A percentile compares a stretch with the other conserved stretches of the same genome.
These are phyloP conservation scores for Vickermania ingenoplastis DNA, from an alignment of 208 protist genomes.

Conservation along the genomic window DNA sequence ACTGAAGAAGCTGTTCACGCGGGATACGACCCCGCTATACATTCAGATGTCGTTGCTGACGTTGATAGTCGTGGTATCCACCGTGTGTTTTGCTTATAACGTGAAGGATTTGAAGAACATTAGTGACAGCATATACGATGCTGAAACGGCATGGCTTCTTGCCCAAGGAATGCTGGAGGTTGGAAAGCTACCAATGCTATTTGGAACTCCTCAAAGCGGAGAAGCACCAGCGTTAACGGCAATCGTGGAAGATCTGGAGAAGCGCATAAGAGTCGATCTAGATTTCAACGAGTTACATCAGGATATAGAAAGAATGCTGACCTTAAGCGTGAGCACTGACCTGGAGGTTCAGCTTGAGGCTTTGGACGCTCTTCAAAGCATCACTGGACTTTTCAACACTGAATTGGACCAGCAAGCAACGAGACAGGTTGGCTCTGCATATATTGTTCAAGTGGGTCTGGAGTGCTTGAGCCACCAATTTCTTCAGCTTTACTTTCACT, in stretches of 20 bases:
- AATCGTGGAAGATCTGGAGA: no score
- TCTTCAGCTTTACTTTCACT: not conserved
- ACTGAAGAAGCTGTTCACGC: not conserved
- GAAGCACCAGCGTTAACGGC: no score
- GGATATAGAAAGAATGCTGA: no score
- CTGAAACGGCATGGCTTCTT: not conserved
- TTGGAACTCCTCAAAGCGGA: no score
- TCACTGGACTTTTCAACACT: not conserved
- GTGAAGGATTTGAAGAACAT: not conserved
- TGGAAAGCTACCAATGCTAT: no score
- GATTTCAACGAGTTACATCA: no score
- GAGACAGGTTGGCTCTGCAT: no score
- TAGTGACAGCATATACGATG: not conserved
- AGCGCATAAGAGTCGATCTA: no score
- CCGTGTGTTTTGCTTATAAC: not conserved
- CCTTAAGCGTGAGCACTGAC: no score
- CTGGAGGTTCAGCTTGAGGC: no score
- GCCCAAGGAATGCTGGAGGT: no score
- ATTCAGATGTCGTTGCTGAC: not conserved
- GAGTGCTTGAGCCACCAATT: not conserved
- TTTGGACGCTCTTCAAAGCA: not conserved
- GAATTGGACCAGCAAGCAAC: no score
- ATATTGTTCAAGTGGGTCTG: not conserved
- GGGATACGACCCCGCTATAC: not conserved
- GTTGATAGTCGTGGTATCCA: not conserved